Conservation (phyloP, 2,329 filamentous ascomycete species). For the Fusarium multiceps region DNA sequence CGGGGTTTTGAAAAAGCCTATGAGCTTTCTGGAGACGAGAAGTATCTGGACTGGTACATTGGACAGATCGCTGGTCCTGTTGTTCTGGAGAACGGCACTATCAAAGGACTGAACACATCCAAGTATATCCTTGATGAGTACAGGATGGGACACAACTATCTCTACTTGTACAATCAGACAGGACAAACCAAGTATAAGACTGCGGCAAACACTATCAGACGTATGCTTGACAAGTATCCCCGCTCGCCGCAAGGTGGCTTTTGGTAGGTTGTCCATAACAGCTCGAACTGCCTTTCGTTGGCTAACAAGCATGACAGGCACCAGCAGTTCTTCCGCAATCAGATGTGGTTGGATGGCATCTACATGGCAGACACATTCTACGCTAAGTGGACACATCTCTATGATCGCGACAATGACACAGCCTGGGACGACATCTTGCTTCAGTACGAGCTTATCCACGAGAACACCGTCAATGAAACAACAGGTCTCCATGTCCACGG, state of each 20-base stretch:
- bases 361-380: constrained; percentile 60
- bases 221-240: constrained; percentile 59
- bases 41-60: constrained; percentile 57
- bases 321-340: constrained; percentile 56
- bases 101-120: constrained; percentile 57
- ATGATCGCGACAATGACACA: constrained; percentile 49
- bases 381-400: constrained; percentile 52
- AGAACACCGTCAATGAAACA: constrained; percentile 52
- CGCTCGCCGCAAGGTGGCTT: constrained; percentile 62
- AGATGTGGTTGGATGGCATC: constrained; percentile 69
- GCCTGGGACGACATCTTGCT: constrained; percentile 57
- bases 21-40: constrained; percentile 54
- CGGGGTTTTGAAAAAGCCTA: constrained; percentile 60
- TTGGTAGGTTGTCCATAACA: constrained; percentile 49
- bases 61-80: constrained; percentile 57
- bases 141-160: constrained; percentile 62
- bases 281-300: fast-evolving
- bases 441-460: constrained; percentile 58
- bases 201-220: constrained; percentile 58
- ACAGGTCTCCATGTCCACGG: constrained; percentile 62
- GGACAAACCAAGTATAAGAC: constrained; percentile 59
- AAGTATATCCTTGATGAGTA: constrained; percentile 63
- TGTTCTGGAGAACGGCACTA: constrained; percentile 58
- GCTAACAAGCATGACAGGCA: background rate
- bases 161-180: constrained; percentile 59